Base-by-base conservation (phyloP, 2,329 filamentous ascomycete species). In the Xylariaceae sp. region DNA sequence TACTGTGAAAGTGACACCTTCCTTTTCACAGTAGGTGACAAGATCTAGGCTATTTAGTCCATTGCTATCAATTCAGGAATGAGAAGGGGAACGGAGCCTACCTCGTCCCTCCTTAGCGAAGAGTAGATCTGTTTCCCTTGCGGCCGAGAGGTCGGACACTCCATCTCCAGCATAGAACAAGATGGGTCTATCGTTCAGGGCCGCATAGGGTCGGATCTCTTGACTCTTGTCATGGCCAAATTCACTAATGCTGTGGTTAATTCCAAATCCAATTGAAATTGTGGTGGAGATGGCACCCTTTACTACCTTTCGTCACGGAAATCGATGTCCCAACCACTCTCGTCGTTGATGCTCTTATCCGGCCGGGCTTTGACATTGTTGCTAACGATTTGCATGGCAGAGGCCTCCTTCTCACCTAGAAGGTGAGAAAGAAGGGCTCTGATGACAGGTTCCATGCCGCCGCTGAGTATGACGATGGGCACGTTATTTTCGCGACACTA, bases 221-320 rank as follows among this genome's bases (percentile, higher is more conserved):
- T 92, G 77, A 22, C 87, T 92, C 81, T 99, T 99, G 79, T 99
- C 92, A 69, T 99, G 94, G n/a, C 94, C 94, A 65, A 95, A 95
- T 54, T 85, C 80, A 67, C 87, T 89, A 58, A 55, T 51, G 37
- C 12, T 19, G 19, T 26, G 0, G 32, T 64, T 51, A 65, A 42
- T 21, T 21, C 18, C 13, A 5, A 40, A 3, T 43, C 36, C 47
- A 37, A 49, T 51, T 22, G 4, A 13, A 12, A 41, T 18, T 21
- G 1, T 18, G 1, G 9, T 18, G 13, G n/a, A n/a, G n/a, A 16
- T 13, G 16, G 6, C 4, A 36, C 29, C 2, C 13, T n/a, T 36
- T 7, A 16, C 67, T 67, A 86, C 83, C 83, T 90, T 57, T 92
- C 89, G 69, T 99, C 92, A 67, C 90, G 91, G 73, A 86, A 99